Evolutionary conservation across 2,329 filamentous ascomycete genomes (phyloP).

Genomic region (Xylaria sp.): DNA sequence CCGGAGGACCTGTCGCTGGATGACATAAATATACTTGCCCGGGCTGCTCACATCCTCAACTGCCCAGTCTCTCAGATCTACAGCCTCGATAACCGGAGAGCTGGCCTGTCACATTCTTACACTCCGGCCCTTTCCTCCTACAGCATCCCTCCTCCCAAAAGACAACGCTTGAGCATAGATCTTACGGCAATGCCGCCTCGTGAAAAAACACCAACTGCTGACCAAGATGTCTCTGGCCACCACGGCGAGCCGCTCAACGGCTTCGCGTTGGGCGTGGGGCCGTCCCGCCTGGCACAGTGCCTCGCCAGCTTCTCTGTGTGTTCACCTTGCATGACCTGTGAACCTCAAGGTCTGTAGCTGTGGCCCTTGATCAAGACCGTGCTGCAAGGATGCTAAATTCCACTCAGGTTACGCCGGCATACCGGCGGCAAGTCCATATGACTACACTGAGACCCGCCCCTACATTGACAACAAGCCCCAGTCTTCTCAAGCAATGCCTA

Average conservation of each 20-base stretch:
- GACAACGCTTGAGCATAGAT: conserved; percentile 44
- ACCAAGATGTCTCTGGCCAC: conserved; percentile 40
- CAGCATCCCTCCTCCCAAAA: conserved; percentile 35
- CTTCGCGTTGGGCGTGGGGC: conserved; percentile 43
- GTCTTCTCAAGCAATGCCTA: conserved; percentile 41
- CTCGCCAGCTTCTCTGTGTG: conserved; percentile 52
- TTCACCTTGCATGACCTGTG: conserved; percentile 51
- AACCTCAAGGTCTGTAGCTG: conserved; percentile 51
- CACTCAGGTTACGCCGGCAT: conserved; percentile 46
- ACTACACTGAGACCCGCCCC: conserved; percentile 41
- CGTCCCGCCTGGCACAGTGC: conserved; percentile 50
- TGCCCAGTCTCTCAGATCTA: conserved; percentile 48
- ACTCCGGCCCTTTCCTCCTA: conserved; percentile 35
- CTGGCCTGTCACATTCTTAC: conserved; percentile 47
- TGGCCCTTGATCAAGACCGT: conserved; percentile 25
- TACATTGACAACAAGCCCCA: conserved; percentile 45
- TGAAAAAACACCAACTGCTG: conserved; percentile 43
- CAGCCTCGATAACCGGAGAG: conserved; percentile 47
- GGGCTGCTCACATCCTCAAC: conserved; percentile 51
- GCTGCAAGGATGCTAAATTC: conserved; percentile 42
- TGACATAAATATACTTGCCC: conserved; percentile 51
- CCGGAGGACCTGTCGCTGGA: conserved; percentile 43
- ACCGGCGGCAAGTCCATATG: conserved; percentile 44
- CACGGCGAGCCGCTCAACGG: conserved; percentile 36
- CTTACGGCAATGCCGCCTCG: conserved; percentile 43